Base-by-base conservation (phyloP, 169 alveolate species). In the Cryptosporidium parvum region DNA sequence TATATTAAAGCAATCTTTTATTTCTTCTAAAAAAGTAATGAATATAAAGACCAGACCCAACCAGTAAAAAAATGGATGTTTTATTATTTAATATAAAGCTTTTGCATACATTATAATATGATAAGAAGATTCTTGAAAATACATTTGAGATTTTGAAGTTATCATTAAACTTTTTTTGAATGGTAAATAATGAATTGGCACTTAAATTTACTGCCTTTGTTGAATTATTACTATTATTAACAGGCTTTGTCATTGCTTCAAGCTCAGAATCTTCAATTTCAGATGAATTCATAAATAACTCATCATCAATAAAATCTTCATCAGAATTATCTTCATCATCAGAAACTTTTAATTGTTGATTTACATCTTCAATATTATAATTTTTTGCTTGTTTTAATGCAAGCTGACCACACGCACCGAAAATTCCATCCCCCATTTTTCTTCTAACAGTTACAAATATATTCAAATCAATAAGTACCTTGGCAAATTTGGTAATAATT, bases 351-450 rank as follows among this genome's bases (percentile, higher is more conserved):
- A 52, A n/a, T 23, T 65, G 72, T n/a, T 65, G 26, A 65, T 65
- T 65, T 8, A 33, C 4, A 16, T 73, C 86, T 14, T 73, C 86
- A n/a, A 73, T 73, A 59, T 73, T 59, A 44, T 42, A 31, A 29
- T 65, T 70, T 14, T 35, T 62, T n/a, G 14, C 37, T 39, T 59
- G 59, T 80, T 62, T 80, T 8, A 80, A 44, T 42, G 89, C 75
- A 37, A 80, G 75, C n/a, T 80, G 80, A 7, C 75, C 89, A 45
- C 89, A 80, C 39, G 73, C 89, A 73, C 86, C 86, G 16, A 31
- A 59, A 21, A 80, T 80, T 21, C 33, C 68, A 14, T 80, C 80
- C 6, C 73, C 89, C 73, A 80, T 80, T 44, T 61, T 80, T 29
- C 75, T 59, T 39, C 89, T 23, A 80, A 65, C 45, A 2, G 89